phyloP scores from a whole-genome alignment of 192 early-diverging fungal species.

The Backusella luteola region DNA sequence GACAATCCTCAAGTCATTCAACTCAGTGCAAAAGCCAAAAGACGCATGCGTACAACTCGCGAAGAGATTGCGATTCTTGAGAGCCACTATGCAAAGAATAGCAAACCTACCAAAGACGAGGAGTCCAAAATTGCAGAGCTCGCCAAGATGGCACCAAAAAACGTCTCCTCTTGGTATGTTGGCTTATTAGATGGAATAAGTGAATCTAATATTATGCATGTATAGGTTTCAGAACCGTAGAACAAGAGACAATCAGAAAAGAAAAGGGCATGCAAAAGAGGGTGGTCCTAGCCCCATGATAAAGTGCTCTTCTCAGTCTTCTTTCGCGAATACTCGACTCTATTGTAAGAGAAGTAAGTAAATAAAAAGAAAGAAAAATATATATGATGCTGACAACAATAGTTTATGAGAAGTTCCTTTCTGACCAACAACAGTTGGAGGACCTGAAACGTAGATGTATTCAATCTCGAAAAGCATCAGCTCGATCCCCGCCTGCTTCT shows the following conservation, averaged over 20 bases:
- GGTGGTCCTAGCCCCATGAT: not conserved
- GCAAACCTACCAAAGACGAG: not conserved
- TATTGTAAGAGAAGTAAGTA: not conserved
- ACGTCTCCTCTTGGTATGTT: not conserved
- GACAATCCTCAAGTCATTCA: not conserved
- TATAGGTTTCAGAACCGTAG: slow-evolving; percentile 15
- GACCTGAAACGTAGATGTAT: not conserved
- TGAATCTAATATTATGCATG: not conserved
- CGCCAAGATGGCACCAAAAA: slow-evolving; percentile 3
- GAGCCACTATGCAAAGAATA: not conserved
- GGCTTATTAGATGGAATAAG: not conserved
- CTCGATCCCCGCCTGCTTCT: not conserved
- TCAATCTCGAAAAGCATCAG: not conserved
- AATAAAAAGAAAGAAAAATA: not conserved
- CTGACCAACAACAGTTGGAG: not conserved
- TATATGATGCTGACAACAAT: not conserved
- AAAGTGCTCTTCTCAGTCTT: not conserved
- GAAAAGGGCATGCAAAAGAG: not conserved
- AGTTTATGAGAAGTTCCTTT: not conserved
- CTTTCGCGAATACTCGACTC: not conserved
- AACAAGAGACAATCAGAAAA: not conserved
- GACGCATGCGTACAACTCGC: not conserved
- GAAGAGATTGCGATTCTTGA: slow-evolving; percentile 1
- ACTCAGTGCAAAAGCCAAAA: not conserved
- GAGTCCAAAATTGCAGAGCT: not conserved